Evolutionary conservation across 306 rosid species (phyloP).

Genomic region (Citrullus colocynthis): DNA sequence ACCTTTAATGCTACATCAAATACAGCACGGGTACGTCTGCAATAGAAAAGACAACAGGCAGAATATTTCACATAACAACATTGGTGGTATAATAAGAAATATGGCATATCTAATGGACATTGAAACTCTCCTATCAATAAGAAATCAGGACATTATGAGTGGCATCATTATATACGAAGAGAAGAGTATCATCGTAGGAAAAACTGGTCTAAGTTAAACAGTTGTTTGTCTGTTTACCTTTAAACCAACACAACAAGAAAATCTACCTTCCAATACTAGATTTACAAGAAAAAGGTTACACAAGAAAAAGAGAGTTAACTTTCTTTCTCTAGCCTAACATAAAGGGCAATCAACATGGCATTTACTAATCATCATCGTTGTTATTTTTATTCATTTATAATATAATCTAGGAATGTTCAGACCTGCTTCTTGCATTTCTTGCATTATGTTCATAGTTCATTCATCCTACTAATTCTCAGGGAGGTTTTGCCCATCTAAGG

Average conservation of each 20-base stretch:
- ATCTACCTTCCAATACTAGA: neutral
- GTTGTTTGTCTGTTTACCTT: neutral
- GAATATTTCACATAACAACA: neutral
- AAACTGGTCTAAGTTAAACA: neutral
- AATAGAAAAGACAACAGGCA: neutral
- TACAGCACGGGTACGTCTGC: conserved; percentile 59
- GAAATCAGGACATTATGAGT: neutral
- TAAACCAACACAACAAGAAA: neutral
- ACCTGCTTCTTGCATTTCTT: neutral
- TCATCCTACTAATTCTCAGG: neutral
- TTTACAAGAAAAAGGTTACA: neutral
- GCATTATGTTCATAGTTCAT: neutral
- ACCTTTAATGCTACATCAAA: conserved; percentile 59
- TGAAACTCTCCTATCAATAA: neutral
- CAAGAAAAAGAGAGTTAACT: neutral
- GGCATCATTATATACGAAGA: neutral
- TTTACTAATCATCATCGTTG: neutral
- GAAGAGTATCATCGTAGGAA: neutral
- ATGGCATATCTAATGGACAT: neutral
- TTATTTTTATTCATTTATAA: neutral
- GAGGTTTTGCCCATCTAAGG: neutral
- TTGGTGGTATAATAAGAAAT: neutral
- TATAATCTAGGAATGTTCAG: neutral
- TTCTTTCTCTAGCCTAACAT: neutral
- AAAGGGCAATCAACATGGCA: neutral